Percentiles rank a stretch among this genome's conserved stretches.
phyloP scores from a whole-genome alignment of 2,329 filamentous ascomycete species.

The Fusarium verticillioides region DNA sequence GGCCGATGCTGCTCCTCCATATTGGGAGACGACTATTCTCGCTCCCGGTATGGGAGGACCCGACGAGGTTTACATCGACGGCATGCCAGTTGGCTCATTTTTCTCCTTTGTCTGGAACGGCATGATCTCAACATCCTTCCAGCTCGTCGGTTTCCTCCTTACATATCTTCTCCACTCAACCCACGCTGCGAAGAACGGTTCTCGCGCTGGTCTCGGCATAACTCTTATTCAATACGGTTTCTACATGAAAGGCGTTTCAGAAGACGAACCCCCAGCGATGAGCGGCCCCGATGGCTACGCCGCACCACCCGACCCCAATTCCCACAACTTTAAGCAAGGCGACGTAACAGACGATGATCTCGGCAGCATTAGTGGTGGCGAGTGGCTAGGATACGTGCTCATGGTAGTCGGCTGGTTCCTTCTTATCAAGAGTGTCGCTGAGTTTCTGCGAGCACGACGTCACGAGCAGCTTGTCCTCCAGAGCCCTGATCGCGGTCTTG shows the following conservation, averaged over 20 bases:
- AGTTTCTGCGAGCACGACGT: slow-evolving; percentile 86
- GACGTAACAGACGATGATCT: slow-evolving; percentile 65
- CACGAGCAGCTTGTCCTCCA: slow-evolving; percentile 95
- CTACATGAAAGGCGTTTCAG: slow-evolving; percentile 80
- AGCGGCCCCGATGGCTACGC: slow-evolving; percentile 68
- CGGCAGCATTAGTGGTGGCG: slow-evolving; percentile 73
- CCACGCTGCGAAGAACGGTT: slow-evolving; percentile 97
- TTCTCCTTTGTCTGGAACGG: slow-evolving; percentile 92
- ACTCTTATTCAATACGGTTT: slow-evolving; percentile 97
- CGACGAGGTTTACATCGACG: slow-evolving; percentile 97
- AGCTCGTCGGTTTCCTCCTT: slow-evolving; percentile 95
- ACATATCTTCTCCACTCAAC: slow-evolving; percentile 98
- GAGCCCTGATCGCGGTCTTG: slow-evolving; percentile 88
- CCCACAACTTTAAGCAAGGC: slow-evolving; percentile 85
- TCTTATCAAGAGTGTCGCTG: slow-evolving; percentile 89
- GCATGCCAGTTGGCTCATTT: slow-evolving; percentile 88
- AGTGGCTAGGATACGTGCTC: slow-evolving; percentile 90
- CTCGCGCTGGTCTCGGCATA: slow-evolving; percentile 91
- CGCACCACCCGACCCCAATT: slow-evolving; percentile 86
- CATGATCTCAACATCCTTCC: slow-evolving; percentile 98
- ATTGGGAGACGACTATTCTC: slow-evolving; percentile 99
- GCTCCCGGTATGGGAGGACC: slow-evolving; percentile 89
- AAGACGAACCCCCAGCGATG: slow-evolving; percentile 57
- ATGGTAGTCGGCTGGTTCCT: slow-evolving; percentile 99
- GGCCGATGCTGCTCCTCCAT: slow-evolving; percentile 93